These are phyloP conservation scores for Flaveria bidentis DNA, from an alignment of 129 eudicot genomes.

Conservation along the genomic window DNA sequence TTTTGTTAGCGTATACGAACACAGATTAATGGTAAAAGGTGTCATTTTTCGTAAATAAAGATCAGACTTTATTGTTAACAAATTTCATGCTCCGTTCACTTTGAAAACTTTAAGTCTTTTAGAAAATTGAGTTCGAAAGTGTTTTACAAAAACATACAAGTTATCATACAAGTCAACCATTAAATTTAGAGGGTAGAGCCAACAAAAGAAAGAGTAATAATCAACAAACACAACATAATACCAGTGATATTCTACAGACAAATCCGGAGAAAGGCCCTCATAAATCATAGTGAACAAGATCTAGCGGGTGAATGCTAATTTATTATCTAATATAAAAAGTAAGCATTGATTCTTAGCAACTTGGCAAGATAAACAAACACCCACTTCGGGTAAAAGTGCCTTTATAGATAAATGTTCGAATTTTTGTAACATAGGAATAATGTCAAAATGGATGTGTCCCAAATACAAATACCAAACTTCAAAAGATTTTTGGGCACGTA, in stretches of 20 bases:
- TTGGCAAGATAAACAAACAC: no score
- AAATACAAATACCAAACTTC: background rate
- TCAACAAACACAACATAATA: background rate
- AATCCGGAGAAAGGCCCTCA: no score
- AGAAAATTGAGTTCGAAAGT: background rate
- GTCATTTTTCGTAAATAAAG: background rate
- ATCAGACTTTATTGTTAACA: background rate
- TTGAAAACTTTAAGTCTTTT: background rate
- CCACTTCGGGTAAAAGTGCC: no score
- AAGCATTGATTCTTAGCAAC: no score
- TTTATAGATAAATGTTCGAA: no score
- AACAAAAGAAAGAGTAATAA: background rate
- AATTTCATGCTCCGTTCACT: background rate
- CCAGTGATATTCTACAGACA: background rate
- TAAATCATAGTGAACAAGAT: no score
- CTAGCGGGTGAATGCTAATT: no score
- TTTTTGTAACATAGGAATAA: background rate
- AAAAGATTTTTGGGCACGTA: background rate
- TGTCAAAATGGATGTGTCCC: background rate
- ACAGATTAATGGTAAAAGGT: background rate
- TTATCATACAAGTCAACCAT: background rate
- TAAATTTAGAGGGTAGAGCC: background rate
- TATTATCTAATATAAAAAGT: no score
- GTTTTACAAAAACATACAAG: no score
- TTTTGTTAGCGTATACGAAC: background rate